A percentile compares a stretch with the other conserved stretches of the same genome.
phyloP scores from a whole-genome alignment of 2,329 filamentous ascomycete genomes.

The Seiridium cupressi region DNA sequence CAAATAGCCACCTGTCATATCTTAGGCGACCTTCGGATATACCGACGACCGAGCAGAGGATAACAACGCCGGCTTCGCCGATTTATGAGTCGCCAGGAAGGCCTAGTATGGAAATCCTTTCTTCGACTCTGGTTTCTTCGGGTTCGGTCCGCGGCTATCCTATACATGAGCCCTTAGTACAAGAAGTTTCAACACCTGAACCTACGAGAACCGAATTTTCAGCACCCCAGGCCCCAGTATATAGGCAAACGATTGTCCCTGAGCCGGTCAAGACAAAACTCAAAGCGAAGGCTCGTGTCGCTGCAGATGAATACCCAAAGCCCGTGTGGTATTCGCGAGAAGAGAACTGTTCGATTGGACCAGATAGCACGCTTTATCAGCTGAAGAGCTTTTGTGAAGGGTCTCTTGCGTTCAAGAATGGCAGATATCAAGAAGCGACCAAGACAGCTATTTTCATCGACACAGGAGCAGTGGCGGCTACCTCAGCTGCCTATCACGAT shows the following conservation, averaged over 20 bases:
- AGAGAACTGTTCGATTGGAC: conserved; percentile 29
- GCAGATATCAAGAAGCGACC: conserved; percentile 34
- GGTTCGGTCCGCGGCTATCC: too few species aligned
- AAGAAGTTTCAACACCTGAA: too few species aligned
- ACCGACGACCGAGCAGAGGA: conserved; percentile 19
- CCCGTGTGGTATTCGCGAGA: conserved; percentile 6
- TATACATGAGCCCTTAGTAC: too few species aligned
- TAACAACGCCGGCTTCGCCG: conserved; percentile 13
- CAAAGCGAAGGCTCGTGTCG: background rate
- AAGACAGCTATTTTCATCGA: conserved; percentile 13
- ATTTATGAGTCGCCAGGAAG: background rate
- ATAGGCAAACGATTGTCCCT: background rate
- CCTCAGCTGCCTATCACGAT: background rate
- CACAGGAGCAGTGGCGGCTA: background rate
- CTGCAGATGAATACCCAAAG: background rate
- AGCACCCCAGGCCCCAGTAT: too few species aligned
- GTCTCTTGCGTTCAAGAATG: conserved; percentile 32
- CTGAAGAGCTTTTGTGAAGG: conserved; percentile 37
- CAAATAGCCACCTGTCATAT: conserved; percentile 16
- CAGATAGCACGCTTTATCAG: conserved; percentile 32
- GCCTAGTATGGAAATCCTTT: background rate
- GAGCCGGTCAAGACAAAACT: background rate
- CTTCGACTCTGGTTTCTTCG: background rate
- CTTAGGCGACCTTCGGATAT: conserved; percentile 11
- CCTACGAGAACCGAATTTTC: too few species aligned